These are phyloP conservation scores for Murraya paniculata DNA, from an alignment of 345 rosid genomes.

Conservation along the genomic window DNA sequence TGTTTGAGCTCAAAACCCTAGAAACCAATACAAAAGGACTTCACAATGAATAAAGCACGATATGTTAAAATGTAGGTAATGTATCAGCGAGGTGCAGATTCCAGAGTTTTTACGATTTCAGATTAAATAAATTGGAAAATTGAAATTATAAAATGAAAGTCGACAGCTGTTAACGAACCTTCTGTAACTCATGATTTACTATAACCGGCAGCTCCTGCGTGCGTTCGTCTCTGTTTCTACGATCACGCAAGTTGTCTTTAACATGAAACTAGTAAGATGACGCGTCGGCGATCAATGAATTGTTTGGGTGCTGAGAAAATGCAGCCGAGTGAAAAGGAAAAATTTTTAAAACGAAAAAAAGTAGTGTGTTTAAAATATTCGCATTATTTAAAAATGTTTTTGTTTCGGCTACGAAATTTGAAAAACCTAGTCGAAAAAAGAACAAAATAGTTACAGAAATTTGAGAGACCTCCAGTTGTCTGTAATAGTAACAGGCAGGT, in stretches of 20 bases:
- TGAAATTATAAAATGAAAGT: background rate
- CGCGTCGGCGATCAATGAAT: too few relatives aligned
- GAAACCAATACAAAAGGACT: background rate
- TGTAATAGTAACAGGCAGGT: too few relatives aligned
- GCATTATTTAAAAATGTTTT: background rate
- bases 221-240: background rate
- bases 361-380: background rate
- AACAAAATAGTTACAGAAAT: too few relatives aligned
- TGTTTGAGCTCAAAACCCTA: conserved; percentile 11
- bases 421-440: too few relatives aligned
- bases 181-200: conserved; percentile 8
- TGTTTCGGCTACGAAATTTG: background rate
- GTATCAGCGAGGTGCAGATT: background rate
- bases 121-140: background rate
- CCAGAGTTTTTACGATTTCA: background rate
- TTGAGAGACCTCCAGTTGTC: too few relatives aligned
- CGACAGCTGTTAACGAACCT: conserved; percentile 2
- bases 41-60: too few relatives aligned
- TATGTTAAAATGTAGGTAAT: background rate
- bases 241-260: background rate
- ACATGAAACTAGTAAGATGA: background rate
- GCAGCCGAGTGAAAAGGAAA: background rate
- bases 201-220: background rate
- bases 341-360: background rate
- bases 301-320: background rate